Conservation (phyloP, 257 asterid genomes). For the Nicotiana obtusifolia region DNA sequence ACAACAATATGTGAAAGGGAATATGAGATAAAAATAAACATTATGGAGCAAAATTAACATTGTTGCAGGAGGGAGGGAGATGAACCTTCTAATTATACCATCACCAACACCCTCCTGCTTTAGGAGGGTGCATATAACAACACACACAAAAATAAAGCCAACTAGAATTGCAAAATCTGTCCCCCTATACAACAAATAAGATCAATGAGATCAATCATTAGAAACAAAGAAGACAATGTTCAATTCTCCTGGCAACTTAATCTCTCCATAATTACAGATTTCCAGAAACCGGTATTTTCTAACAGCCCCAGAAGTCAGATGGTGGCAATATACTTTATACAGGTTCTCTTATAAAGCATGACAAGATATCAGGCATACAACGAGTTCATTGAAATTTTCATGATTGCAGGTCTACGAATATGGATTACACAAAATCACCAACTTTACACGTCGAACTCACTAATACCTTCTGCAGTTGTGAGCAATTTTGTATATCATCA, state of each 20-base stretch:
- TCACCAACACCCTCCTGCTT: not conserved
- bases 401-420: not conserved
- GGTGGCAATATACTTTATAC: not conserved
- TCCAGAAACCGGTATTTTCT: not conserved
- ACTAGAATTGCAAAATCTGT: not conserved
- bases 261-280: not conserved
- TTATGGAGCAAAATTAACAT: not conserved
- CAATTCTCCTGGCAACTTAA: not conserved
- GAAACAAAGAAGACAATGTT: not conserved
- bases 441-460: not conserved
- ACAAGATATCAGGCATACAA: not conserved
- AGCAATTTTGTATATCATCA: slow-evolving; percentile 65
- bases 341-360: not conserved
- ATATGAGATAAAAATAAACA: not conserved
- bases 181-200: not conserved
- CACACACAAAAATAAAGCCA: not conserved
- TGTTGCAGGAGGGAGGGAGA: not conserved
- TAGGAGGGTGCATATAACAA: not conserved
- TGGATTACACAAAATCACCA: not conserved
- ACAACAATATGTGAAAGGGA: not conserved
- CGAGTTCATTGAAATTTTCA: not conserved
- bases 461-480: slow-evolving; percentile 75
- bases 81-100: not conserved
- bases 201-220: not conserved
- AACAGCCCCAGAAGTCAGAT: not conserved